Percentiles rank a stretch among this genome's conserved stretches.
Conservation (phyloP, 192 early-diverging fungal species). For the Pilobolus umbonatus region DNA sequence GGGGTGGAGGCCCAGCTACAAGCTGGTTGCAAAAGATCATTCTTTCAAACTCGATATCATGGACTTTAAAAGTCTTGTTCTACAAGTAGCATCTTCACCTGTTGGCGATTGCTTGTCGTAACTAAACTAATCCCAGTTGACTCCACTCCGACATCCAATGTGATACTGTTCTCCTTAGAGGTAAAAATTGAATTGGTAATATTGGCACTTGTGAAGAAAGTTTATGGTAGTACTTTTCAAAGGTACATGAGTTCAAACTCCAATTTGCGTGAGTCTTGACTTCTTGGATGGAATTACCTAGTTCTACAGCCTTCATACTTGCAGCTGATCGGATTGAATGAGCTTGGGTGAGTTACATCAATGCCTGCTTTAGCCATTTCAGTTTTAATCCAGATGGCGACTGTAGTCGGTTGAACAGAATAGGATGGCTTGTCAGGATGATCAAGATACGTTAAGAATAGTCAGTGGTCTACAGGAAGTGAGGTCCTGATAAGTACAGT, state of each 20-base stretch:
- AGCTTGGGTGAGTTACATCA: background rate
- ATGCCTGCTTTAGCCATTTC: background rate
- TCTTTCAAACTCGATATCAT: too few relatives aligned
- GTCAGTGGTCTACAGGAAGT: background rate
- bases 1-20: too few relatives aligned
- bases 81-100: too few relatives aligned
- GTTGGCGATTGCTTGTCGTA: conserved; percentile 13
- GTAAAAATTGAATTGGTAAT: background rate
- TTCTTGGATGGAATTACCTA: background rate
- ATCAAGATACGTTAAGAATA: background rate
- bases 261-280: conserved; percentile 3
- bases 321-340: background rate
- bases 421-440: too few relatives aligned
- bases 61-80: too few relatives aligned
- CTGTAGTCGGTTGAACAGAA: background rate
- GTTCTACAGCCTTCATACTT: background rate
- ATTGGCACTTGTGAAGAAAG: background rate
- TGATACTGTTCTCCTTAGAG: conserved; percentile 5
- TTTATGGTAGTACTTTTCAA: conserved; percentile 11
- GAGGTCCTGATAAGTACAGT: background rate
- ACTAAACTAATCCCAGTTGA: conserved; percentile 2
- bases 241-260: background rate
- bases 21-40: too few relatives aligned
- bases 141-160: conserved; percentile 6
- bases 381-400: conserved; percentile 1